These are phyloP conservation scores for Silene latifolia DNA, from an alignment of 148 eudicot genomes.

Conservation along the genomic window DNA sequence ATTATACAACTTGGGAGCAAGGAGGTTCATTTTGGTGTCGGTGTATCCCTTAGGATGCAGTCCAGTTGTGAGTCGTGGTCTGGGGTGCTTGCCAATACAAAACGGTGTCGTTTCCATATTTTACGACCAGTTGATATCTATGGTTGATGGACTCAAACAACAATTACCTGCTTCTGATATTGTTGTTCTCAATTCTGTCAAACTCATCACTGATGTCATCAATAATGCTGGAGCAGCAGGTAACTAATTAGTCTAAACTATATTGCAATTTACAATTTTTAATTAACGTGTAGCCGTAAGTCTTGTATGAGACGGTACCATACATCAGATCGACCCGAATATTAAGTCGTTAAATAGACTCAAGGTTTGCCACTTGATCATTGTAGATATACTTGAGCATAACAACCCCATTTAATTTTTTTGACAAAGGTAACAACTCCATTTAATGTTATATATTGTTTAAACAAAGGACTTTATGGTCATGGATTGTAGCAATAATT, in stretches of 20 bases:
- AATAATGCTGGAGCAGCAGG: conserved; percentile 23
- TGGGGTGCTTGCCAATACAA: conserved; percentile 19
- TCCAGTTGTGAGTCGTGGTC: conserved; percentile 26
- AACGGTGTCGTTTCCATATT: conserved; percentile 23
- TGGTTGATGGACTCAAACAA: conserved; percentile 17
- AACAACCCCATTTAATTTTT: too few species aligned
- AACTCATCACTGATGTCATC: conserved; percentile 27
- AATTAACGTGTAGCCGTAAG: too few species aligned
- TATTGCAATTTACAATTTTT: too few species aligned
- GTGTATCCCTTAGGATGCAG: conserved; percentile 41
- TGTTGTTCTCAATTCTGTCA: conserved; percentile 25
- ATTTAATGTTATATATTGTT: too few species aligned
- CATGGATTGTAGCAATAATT: too few species aligned
- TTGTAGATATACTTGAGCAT: too few species aligned
- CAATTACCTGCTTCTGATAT: conserved; percentile 27
- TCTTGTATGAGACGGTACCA: too few species aligned
- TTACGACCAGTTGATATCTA: conserved; percentile 17
- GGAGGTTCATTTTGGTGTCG: conserved; percentile 28
- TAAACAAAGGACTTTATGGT: too few species aligned
- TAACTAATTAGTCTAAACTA: neutral
- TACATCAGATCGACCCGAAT: too few species aligned
- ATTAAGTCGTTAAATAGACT: too few species aligned
- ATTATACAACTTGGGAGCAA: conserved; percentile 34
- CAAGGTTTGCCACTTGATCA: too few species aligned
- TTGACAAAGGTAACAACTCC: too few species aligned